A percentile compares a stretch with the other conserved stretches of the same genome.
Evolutionary conservation across 2,329 filamentous ascomycete species (phyloP).

Genomic region (Colletotrichum echinochloae): DNA sequence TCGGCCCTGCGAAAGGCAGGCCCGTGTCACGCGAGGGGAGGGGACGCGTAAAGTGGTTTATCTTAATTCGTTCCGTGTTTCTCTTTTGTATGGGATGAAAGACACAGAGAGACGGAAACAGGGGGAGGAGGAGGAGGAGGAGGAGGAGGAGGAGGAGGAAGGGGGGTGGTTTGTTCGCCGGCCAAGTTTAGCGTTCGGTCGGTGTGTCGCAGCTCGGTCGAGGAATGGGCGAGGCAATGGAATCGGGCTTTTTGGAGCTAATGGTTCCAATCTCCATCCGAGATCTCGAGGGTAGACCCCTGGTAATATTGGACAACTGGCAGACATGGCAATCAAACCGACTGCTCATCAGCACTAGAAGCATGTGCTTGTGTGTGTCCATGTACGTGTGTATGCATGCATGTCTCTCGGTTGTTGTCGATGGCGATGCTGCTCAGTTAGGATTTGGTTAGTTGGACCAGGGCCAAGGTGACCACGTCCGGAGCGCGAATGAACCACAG

Average conservation of each 20-base stretch:
- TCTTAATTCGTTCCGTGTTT: constrained; percentile 15
- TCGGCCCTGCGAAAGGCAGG: constrained; percentile 30
- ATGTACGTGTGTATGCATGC: constrained; percentile 9
- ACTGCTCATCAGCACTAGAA: constrained; percentile 23
- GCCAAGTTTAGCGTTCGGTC: constrained; percentile 19
- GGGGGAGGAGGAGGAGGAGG: background rate
- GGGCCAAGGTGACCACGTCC: background rate
- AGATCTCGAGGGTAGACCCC: constrained; percentile 39
- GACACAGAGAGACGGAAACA: background rate
- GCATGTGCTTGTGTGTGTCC: constrained; percentile 24
- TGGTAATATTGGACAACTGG: constrained; percentile 39
- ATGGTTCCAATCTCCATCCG: constrained; percentile 32
- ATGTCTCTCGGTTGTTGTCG: constrained; percentile 27
- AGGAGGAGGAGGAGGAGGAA: background rate
- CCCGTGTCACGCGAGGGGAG: constrained; percentile 30
- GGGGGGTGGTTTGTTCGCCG: background rate
- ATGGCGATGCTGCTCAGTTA: constrained; percentile 3
- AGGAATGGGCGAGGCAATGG: constrained; percentile 23
- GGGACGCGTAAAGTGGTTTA: constrained; percentile 40
- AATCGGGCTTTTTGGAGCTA: constrained; percentile 11
- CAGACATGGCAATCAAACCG: constrained; percentile 39
- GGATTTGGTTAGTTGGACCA: background rate
- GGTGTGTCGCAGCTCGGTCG: constrained; percentile 24
- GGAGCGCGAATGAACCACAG: background rate
- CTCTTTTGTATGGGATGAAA: background rate